These are phyloP conservation scores for Crithidia expoeki DNA, from an alignment of 208 protist genomes.

Conservation along the genomic window DNA sequence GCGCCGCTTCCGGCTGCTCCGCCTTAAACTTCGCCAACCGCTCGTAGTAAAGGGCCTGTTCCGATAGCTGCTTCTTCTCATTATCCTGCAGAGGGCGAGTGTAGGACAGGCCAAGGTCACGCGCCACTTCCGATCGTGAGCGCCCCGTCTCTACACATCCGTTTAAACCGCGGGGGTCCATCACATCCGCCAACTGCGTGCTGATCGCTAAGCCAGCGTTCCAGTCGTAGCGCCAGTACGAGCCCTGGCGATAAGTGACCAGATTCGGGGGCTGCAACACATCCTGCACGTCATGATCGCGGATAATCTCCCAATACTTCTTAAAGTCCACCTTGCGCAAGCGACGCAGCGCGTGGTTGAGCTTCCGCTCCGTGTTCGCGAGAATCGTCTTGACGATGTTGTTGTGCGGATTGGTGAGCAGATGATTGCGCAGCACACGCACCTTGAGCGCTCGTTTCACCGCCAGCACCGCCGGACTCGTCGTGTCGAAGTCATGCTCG, in stretches of 20 bases:
- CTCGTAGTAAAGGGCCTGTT: conserved; percentile 91
- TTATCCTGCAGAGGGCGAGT: conserved; percentile 88
- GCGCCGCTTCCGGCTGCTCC: conserved; percentile 89
- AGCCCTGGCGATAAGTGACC: conserved; percentile 85
- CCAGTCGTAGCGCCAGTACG: conserved; percentile 92
- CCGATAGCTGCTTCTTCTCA: conserved; percentile 90
- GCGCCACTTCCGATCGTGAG: conserved; percentile 87
- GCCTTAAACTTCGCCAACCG: conserved; percentile 90
- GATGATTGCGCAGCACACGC: conserved; percentile 86
- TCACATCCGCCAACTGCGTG: conserved; percentile 81
- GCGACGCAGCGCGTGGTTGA: conserved; percentile 78
- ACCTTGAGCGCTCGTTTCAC: conserved; percentile 88
- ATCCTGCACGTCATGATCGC: conserved; percentile 92
- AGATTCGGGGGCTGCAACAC: conserved; percentile 86
- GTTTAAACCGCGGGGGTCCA: conserved; percentile 88
- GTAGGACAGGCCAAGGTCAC: conserved; percentile 89
- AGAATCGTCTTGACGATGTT: conserved; percentile 90
- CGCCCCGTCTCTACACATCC: conserved; percentile 92
- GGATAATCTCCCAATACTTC: conserved; percentile 92
- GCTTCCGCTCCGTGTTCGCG: conserved; percentile 74
- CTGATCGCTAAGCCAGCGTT: conserved; percentile 87
- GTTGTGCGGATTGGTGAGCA: conserved; percentile 92
- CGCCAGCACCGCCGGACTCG: conserved; percentile 82
- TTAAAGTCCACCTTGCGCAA: conserved; percentile 91
- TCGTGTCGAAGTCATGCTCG: conserved; percentile 90